These are phyloP conservation scores for Solanum acaule DNA, from an alignment of 257 asterid species.

Conservation along the genomic window DNA sequence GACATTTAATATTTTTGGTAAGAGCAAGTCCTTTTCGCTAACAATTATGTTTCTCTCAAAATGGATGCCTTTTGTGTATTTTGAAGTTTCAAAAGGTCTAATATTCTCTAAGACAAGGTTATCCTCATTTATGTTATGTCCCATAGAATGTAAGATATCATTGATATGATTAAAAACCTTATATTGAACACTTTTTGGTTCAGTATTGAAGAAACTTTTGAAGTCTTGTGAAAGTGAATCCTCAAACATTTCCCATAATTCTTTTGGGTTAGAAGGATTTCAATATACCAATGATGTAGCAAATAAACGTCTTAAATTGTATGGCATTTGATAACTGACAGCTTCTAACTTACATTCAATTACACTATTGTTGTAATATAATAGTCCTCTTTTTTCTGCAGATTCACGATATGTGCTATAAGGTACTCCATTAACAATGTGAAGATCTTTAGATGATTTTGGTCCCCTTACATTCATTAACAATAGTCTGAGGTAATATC, in stretches of 20 bases:
- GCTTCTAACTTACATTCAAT: neutral
- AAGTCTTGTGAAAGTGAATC: neutral
- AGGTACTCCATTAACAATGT: no score
- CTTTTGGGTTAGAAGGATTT: neutral
- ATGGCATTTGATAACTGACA: neutral
- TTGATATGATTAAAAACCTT: neutral
- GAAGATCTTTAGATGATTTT: no score
- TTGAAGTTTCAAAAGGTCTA: neutral
- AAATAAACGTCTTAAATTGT: neutral
- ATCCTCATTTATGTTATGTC: neutral
- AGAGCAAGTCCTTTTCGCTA: neutral
- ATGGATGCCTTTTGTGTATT: neutral
- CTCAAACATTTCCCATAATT: neutral
- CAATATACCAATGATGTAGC: neutral
- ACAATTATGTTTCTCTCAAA: neutral
- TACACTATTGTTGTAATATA: neutral
- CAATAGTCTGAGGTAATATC: no score
- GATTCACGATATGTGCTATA: neutral
- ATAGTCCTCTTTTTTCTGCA: neutral
- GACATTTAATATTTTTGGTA: neutral
- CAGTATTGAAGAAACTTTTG: neutral
- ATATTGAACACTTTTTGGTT: neutral
- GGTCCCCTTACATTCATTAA: no score
- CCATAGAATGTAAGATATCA: neutral
- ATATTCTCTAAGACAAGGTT: neutral